Base-by-base conservation (phyloP, 805 yeast species). In the Hemisphaericaspora nanyangensis region DNA sequence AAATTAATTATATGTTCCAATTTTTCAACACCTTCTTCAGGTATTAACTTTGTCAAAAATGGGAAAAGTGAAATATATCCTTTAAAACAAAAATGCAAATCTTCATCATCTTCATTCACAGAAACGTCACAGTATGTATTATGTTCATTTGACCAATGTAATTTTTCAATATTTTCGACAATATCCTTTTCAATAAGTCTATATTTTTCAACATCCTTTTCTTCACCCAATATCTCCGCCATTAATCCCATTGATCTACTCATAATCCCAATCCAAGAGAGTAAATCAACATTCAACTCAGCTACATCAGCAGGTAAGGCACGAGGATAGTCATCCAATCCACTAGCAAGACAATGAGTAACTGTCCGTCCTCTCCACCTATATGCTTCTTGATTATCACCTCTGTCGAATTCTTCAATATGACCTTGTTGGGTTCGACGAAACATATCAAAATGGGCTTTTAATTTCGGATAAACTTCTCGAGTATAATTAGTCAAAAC, bases 181-280 rank as follows among this genome's bases (percentile, higher is more conserved):
- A 90, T 77, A 16, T 78, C 75, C 5, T 60, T 49, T 46, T 80
- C 85, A 28, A 81, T 77, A 13, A 60, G 47, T 6, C 63, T 49
- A 56, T 78, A 93, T 42, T 58, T 56, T n/a, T 55, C 51, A 6
- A 74, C 73, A 51, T 88, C 96, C 2, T 77, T 80, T 2, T 63
- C 52, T 34, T 76, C 65, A 0, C 74, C 84, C 30, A 89, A 62
- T 7, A 80, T 58, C 31, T 64, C 68, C 0, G 97, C 90, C 44
- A 91, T 77, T 38, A 76, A 71, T 48, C 76, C 76, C 80, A 93
- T 81, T 0, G 95, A 78, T 47, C 81, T 74, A 0, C 96, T 77
- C 95, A 91, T 88, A 5, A 85, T 82, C 12, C 96, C 98, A 43
- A 93, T 78, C 99, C 99, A 93, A 5, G 95, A 74, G 34, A 91